Percentiles rank a stretch among this genome's conserved stretches.
Evolutionary conservation across 495 filamentous ascomycete species (phyloP).

Genomic region (Aspergillus avenaceus): DNA sequence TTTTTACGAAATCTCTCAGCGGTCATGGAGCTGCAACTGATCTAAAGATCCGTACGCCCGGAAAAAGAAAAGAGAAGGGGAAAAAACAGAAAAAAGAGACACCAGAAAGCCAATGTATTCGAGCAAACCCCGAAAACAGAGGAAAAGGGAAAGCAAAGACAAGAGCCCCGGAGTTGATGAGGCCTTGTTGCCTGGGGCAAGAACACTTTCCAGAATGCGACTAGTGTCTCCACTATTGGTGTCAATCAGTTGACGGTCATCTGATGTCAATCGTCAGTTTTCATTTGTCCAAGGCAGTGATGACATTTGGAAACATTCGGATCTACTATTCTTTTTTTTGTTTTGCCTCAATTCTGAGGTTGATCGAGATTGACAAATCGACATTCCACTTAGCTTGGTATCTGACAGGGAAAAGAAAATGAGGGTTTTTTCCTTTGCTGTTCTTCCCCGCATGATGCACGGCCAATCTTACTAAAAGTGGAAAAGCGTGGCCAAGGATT

Average conservation of each 20-base stretch:
- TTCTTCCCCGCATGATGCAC: neutral
- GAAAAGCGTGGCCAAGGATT: neutral
- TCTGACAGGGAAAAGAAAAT: neutral
- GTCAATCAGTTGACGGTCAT: neutral
- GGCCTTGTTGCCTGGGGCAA: neutral
- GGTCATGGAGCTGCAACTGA: neutral
- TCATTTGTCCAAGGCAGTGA: too few species aligned
- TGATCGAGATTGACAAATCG: neutral
- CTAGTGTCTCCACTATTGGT: neutral
- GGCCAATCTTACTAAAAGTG: neutral
- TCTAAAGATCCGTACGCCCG: neutral
- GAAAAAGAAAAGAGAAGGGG: too few species aligned
- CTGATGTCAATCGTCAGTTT: too few species aligned
- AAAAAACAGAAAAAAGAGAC: too few species aligned
- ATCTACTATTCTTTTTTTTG: neutral
- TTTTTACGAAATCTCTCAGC: too few species aligned
- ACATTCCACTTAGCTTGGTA: neutral
- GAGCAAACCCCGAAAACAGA: neutral
- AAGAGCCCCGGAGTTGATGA: neutral
- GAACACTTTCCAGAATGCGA: neutral
- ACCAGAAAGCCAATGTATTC: neutral
- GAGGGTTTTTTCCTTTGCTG: too few species aligned
- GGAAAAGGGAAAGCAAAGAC: neutral
- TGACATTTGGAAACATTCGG: too few species aligned
- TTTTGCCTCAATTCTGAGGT: neutral